Conservation (phyloP, 1,284 basidiomycete genomes). For the Fistulina hepatica region DNA sequence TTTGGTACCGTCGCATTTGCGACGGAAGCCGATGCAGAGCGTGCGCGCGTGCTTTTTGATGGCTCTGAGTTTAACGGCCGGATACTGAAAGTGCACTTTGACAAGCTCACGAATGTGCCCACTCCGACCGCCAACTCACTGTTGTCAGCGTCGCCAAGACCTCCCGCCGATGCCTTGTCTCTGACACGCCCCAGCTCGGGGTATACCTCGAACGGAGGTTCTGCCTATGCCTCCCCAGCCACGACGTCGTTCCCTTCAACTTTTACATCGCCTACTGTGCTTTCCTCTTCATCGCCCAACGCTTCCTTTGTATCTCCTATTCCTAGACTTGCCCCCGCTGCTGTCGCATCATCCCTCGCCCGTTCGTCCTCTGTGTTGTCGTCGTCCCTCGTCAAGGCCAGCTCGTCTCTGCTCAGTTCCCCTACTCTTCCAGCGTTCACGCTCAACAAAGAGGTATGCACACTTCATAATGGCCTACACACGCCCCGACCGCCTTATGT, state of each 20-base stretch:
- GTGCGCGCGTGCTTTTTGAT: constrained; percentile 79
- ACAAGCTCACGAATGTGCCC: constrained; percentile 44
- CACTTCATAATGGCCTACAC: too few relatives aligned
- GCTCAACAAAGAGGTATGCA: too few relatives aligned
- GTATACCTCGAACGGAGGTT: constrained; percentile 3
- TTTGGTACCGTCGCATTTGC: constrained; percentile 85
- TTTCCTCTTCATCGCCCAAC: too few relatives aligned
- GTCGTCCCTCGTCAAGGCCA: too few relatives aligned
- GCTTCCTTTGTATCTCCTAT: too few relatives aligned
- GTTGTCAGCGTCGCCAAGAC: not conserved
- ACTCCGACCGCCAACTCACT: constrained; percentile 1
- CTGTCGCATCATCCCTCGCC: not conserved
- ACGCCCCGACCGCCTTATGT: too few relatives aligned
- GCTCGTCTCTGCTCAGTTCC: too few relatives aligned
- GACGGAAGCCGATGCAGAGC: constrained; percentile 74
- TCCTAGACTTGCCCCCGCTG: too few relatives aligned
- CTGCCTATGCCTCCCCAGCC: constrained; percentile 8
- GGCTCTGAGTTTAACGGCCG: constrained; percentile 88
- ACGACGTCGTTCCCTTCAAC: not conserved
- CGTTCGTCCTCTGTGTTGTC: not conserved
- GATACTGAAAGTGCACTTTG: constrained; percentile 76
- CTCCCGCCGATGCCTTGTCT: not conserved
- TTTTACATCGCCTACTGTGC: not conserved
- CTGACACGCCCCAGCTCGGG: not conserved
- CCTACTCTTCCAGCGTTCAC: too few relatives aligned